Evolutionary conservation across 371 early-diverging fungal species (phyloP), one percentile per base, ranked within the genome.

Genomic region (Racocetra persica): DNA sequence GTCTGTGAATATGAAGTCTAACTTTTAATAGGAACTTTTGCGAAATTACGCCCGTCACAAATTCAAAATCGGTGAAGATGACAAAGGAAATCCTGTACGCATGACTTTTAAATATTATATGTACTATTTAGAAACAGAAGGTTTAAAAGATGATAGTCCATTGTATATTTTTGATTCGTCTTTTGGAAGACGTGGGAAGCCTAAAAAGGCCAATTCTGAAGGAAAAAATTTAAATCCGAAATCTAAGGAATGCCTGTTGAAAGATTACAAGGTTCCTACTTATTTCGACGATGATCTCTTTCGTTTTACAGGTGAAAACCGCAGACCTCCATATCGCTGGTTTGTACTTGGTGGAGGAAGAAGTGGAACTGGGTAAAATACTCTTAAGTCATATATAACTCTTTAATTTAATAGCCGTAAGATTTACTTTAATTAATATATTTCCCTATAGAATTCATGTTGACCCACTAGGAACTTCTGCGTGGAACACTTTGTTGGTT

Each of bases 51-150:
- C 86, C 8, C 84, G 89, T 28, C 91, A 94, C 80, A 87, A 90
- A 67, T 94, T 94, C 85, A 94, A 94, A 82, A 88, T 94, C 54
- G 94, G 95, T 24, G 93, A 94, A 79, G 94, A 94, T 81, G 94
- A 94, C 77, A 90, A 94, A 26, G 93, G 91, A 28, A 86, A 93
- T 69, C 88, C 89, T 79, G 94, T 94, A 14, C 91, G 92, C 79
- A 82, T 94, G 82, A 89, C 90, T 75, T 86, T 94, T 86, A 93
- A 93, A 84, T 89, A 95, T 82, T 94, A 90, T 78, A 78, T 94
- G 4, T 86, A 86, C 65, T 93, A 93, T 81, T 87, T 87, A 2
- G 81, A 87, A 18, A 82, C 84, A 24, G 93, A 90, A 38, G 93
- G 90, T 3, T 82, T 81, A 36, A 72, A 83, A 51, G 95, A 94